Conservation (phyloP, 345 rosid genomes). For the Cardiospermum halicacabum region DNA sequence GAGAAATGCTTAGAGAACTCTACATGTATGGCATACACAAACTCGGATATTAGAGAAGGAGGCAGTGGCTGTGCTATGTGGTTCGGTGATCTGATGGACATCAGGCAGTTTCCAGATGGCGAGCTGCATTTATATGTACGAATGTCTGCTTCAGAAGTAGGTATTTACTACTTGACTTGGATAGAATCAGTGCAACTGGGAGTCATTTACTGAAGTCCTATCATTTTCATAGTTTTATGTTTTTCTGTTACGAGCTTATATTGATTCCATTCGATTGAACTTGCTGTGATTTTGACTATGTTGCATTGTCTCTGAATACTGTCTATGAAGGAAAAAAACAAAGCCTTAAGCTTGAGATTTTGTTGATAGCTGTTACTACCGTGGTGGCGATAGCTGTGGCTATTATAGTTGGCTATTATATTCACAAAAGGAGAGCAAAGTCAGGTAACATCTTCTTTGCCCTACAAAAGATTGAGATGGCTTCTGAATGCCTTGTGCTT, state of each 20-base stretch:
- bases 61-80: slow-evolving; percentile 36
- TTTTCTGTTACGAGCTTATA: too few species aligned
- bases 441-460: not conserved
- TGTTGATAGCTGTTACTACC: not conserved
- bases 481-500: too few species aligned
- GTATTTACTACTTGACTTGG: slow-evolving; percentile 12
- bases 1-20: slow-evolving; percentile 28
- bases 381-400: not conserved
- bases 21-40: slow-evolving; percentile 37
- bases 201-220: not conserved
- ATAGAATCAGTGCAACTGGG: too few species aligned
- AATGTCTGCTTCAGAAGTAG: slow-evolving; percentile 39
- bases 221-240: not conserved
- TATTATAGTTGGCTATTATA: not conserved
- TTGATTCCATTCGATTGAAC: too few species aligned
- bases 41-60: slow-evolving; percentile 19
- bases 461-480: too few species aligned
- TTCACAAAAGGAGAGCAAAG: not conserved
- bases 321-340: not conserved
- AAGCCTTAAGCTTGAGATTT: not conserved
- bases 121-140: slow-evolving; percentile 37
- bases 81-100: slow-evolving; percentile 27
- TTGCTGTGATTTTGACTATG: not conserved
- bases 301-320: not conserved
- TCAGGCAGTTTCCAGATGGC: slow-evolving; percentile 23